These are phyloP conservation scores for Neopestalotiopsis sp. DNA, from an alignment of 2,329 filamentous ascomycete species.

Conservation along the genomic window DNA sequence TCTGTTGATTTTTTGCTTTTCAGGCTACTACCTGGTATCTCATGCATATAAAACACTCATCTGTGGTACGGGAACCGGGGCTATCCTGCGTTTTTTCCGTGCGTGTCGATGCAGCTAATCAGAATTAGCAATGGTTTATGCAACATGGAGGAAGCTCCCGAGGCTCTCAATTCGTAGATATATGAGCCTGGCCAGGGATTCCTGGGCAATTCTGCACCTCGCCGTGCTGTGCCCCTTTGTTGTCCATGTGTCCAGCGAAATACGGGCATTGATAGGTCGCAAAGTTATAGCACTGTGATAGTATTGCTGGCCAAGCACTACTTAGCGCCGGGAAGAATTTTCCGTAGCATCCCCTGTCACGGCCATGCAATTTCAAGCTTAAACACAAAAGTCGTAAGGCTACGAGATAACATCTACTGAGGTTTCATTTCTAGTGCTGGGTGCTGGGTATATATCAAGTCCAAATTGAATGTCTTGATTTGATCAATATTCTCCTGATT, in stretches of 20 bases:
- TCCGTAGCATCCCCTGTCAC: too few relatives aligned
- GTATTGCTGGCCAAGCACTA: not conserved
- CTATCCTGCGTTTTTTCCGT: not conserved
- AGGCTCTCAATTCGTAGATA: too few relatives aligned
- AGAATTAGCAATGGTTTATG: not conserved
- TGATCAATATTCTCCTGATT: too few relatives aligned
- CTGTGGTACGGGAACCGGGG: not conserved
- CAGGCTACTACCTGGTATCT: not conserved
- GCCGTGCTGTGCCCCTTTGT: not conserved
- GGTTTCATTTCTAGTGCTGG: too few relatives aligned
- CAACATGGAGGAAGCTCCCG: rapidly evolving
- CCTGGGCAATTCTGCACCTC: not conserved
- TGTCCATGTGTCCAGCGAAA: not conserved
- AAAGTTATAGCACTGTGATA: not conserved
- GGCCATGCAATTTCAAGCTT: too few relatives aligned
- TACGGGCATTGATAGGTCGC: not conserved
- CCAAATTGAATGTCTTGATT: too few relatives aligned
- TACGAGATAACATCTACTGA: too few relatives aligned
- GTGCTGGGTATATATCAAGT: too few relatives aligned
- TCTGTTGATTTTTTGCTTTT: not conserved
- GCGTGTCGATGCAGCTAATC: not conserved
- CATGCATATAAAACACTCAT: not conserved
- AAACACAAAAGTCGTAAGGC: too few relatives aligned
- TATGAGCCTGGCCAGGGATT: too few relatives aligned
- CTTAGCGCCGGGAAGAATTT: not conserved